Evolutionary conservation across 2,329 filamentous ascomycete species (phyloP).

Genomic region (Aspergillus candidus): DNA sequence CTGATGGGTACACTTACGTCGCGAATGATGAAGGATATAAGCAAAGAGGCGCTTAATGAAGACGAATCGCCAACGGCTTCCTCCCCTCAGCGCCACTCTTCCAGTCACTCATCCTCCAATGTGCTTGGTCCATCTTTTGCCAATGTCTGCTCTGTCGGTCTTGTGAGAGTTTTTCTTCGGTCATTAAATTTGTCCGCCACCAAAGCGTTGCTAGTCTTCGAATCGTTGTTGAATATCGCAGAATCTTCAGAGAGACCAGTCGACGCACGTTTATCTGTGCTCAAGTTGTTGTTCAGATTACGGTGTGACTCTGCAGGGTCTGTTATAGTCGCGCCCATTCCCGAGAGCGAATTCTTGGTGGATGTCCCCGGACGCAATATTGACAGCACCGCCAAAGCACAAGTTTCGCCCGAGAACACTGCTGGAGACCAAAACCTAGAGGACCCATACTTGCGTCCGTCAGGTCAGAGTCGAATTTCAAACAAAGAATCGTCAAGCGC

Average conservation of each 20-base stretch:
- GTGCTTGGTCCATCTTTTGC: constrained; percentile 29
- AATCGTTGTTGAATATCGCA: constrained; percentile 59
- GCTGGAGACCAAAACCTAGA: constrained; percentile 30
- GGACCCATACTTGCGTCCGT: constrained; percentile 30
- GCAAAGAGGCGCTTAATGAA: constrained; percentile 28
- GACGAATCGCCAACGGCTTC: constrained; percentile 35
- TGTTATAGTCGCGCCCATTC: constrained; percentile 63
- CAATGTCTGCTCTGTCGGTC: constrained; percentile 65
- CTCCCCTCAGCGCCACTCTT: constrained; percentile 27
- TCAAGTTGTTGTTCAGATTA: constrained; percentile 75
- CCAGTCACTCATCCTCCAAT: constrained; percentile 25
- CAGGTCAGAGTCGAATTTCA: constrained; percentile 24
- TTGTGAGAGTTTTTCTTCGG: constrained; percentile 70
- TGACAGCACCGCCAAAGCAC: constrained; percentile 43
- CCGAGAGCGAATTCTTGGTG: constrained; percentile 69
- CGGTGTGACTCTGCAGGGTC: constrained; percentile 75
- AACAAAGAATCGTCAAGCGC: constrained; percentile 26
- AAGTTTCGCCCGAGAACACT: constrained; percentile 39
- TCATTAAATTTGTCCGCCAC: constrained; percentile 60
- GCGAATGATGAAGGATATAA: constrained; percentile 31
- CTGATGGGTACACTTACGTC: constrained; percentile 30
- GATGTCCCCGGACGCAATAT: constrained; percentile 61
- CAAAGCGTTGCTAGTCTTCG: constrained; percentile 60
- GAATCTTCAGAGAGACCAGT: constrained; percentile 55
- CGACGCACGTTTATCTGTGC: constrained; percentile 65